Conservation (phyloP, 805 yeast species). For the Ogataea zsoltii region DNA sequence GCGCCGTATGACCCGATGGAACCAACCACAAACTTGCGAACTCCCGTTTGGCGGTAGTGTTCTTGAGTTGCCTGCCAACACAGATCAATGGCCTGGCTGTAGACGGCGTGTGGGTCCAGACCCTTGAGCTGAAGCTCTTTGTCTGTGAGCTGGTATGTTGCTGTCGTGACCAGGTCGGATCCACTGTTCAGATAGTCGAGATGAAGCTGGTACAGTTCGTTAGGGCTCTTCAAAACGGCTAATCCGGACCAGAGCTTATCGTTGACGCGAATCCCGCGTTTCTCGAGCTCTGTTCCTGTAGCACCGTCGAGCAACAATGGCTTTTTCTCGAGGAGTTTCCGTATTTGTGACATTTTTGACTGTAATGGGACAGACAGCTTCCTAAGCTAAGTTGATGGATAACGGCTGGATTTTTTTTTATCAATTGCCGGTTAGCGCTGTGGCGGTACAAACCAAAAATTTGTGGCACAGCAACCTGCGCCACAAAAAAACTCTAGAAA, state of each 20-base stretch:
- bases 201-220: conserved; percentile 48
- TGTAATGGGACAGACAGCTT: too few species aligned
- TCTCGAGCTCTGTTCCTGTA: conserved; percentile 62
- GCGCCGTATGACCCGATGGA: conserved; percentile 83
- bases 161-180: conserved; percentile 53
- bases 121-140: conserved; percentile 37
- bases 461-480: neutral
- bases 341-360: neutral
- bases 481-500: too few species aligned
- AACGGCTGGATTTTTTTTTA: neutral
- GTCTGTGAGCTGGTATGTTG: conserved; percentile 62
- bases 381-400: neutral
- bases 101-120: conserved; percentile 22
- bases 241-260: conserved; percentile 64
- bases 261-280: conserved; percentile 43
- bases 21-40: conserved; percentile 46
- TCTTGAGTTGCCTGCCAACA: conserved; percentile 24
- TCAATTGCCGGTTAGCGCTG: neutral
- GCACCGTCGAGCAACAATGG: conserved; percentile 56
- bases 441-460: too few species aligned
- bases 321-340: neutral
- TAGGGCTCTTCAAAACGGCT: conserved; percentile 47
- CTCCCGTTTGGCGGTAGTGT: conserved; percentile 14
- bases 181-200: conserved; percentile 52
- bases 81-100: conserved; percentile 25